Base-by-base conservation (phyloP, 2,329 filamentous ascomycete genomes). In the Grosmannia clavigera region DNA sequence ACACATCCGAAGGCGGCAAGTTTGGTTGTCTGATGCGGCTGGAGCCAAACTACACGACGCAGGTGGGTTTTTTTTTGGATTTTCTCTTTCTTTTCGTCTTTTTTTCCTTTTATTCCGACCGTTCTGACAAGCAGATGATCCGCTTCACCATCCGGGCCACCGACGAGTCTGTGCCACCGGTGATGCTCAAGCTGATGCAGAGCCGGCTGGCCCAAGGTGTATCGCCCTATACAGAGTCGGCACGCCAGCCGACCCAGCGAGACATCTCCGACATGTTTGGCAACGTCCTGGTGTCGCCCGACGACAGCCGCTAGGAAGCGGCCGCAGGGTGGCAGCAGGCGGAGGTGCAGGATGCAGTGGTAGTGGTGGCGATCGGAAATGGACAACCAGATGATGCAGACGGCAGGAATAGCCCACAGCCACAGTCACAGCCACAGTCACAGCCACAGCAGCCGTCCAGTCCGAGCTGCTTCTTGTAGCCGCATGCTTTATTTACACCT, bases 91-190 rank as follows among this genome's bases (percentile, higher is more conserved):
- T 48, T 11, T 27, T 40, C 5, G 56, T 16, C 22, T 61, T 38
- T 25, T 25, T 51, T 38, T 48, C 25, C 6, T 55, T 25, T 35
- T 46, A 9, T 38, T 9, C 33, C 22, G 22, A 22, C 5, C 14
- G 22, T n/a, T 46, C 40, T 46, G n/a, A 58, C 65, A 61, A 63
- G 9, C 66, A 96, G 94, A 96, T 96, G 90, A 88, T 95, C 68
- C 92, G 94, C 58, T 79, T 97, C 62, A 99, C 94, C 0, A 87
- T 99, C 67, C 83, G 94, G 64, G 94, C 92, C 6, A 99, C 94
- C 1, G 92, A 97, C 68, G 94, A 97, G 69, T 82, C 79, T 38
- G 90, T 99, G 0, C 91, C 94, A 9, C 80, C 83, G 1, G 80
- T 92, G 25, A 71, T 99, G 60, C 76, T 94, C 68, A 92, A 90